Evolutionary conservation across 345 rosid species (phyloP).

Genomic region (Ceriops zippeliana): DNA sequence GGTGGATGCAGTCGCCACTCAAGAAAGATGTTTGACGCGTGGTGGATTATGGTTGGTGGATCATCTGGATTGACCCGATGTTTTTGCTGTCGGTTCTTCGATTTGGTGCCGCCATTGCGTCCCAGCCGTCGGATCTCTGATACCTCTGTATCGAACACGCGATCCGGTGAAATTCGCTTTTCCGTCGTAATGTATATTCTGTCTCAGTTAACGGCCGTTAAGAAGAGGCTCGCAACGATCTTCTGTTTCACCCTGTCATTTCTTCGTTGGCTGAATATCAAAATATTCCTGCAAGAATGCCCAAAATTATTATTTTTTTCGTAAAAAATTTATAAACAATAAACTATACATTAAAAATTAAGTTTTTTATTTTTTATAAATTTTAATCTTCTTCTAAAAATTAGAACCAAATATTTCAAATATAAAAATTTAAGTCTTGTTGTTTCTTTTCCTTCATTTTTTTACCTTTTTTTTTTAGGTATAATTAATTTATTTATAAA

Average conservation of each 20-base stretch:
- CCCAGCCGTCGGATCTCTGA: conserved; percentile 50
- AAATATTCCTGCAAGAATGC: no score
- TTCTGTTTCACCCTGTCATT: conserved; percentile 7
- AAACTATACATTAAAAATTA: no score
- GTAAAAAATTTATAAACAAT: no score
- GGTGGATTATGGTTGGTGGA: conserved; percentile 25
- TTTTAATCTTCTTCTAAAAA: no score
- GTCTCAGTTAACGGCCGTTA: conserved; percentile 33
- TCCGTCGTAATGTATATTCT: neutral
- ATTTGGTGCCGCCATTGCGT: conserved; percentile 27
- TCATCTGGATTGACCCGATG: conserved; percentile 18
- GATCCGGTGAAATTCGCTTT: neutral
- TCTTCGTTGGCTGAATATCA: neutral
- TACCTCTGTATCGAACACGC: conserved; percentile 13
- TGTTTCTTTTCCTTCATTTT: no score
- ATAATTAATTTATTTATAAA: no score
- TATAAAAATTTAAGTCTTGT: no score
- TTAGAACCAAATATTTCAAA: no score
- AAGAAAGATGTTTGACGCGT: conserved; percentile 30
- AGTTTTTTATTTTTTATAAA: no score
- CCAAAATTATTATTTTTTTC: no score
- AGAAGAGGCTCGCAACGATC: conserved; percentile 5
- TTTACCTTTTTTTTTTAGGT: no score
- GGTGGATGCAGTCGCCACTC: conserved; percentile 34
- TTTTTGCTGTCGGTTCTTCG: conserved; percentile 21